Evolutionary conservation across 208 protist species (phyloP).

Genomic region (Acanthamoeba royreba): DNA sequence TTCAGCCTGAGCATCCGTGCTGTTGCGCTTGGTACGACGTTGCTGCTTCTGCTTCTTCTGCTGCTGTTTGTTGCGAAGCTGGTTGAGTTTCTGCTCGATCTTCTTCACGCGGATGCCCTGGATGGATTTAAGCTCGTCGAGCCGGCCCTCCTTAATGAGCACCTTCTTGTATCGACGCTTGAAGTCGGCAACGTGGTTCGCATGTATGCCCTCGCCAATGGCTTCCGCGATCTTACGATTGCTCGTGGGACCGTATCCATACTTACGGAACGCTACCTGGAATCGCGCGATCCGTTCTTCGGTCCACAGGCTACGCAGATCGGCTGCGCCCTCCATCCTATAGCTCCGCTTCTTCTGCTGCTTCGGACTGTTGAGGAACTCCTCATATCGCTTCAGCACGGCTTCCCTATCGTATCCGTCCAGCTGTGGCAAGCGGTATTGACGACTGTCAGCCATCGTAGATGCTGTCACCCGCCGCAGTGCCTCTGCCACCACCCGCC

Average conservation of each 20-base stretch:
- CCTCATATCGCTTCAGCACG: neutral
- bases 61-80: neutral
- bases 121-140: neutral
- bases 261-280: neutral
- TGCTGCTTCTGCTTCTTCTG: neutral
- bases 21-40: neutral
- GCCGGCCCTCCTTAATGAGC: neutral
- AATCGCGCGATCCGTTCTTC: neutral
- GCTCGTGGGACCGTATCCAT: neutral
- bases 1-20: neutral
- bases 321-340: neutral
- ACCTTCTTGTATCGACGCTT: constrained; percentile 1
- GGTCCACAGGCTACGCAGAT: neutral
- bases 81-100: neutral
- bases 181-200: constrained; percentile 33
- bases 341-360: constrained; percentile 30
- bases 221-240: constrained; percentile 7
- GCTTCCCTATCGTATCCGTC: neutral
- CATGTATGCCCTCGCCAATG: neutral
- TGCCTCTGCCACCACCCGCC: neutral
- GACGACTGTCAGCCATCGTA: neutral
- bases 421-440: neutral
- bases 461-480: neutral
- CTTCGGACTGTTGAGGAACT: neutral
- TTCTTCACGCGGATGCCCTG: neutral